Evolutionary conservation across 768 basidiomycete species (phyloP).

Genomic region (Amanita fuliginea): DNA sequence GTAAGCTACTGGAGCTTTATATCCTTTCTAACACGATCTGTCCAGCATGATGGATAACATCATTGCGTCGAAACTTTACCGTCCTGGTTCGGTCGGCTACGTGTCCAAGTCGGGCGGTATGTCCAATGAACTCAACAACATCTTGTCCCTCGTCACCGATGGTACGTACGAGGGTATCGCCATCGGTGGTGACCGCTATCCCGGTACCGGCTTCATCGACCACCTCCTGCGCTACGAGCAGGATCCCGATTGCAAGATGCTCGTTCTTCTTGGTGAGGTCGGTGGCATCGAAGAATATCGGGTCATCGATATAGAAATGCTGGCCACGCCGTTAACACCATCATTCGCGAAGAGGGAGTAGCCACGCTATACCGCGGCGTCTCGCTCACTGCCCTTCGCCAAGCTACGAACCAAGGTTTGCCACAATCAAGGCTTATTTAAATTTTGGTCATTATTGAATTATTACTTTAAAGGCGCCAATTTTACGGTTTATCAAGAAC

Average conservation of each 20-base stretch:
- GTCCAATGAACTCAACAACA: conserved; percentile 99
- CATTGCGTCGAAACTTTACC: conserved; percentile 97
- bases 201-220: conserved; percentile 97
- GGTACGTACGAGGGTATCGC: conserved; percentile 99
- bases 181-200: conserved; percentile 99
- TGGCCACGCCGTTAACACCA: too few species aligned
- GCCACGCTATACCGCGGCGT: too few species aligned
- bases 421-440: too few species aligned
- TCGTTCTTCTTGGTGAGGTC: conserved; percentile 96
- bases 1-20: conserved; percentile 14
- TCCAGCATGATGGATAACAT: conserved; percentile 99
- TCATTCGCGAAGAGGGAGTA: too few species aligned
- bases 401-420: too few species aligned
- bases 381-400: too few species aligned
- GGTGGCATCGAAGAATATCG: conserved; percentile 99
- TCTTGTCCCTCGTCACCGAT: conserved; percentile 90
- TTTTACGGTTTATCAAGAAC: too few species aligned
- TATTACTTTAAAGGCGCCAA: too few species aligned
- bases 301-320: conserved; percentile 96
- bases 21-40: conserved; percentile 4
- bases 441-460: too few species aligned
- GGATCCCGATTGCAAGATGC: conserved; percentile 98
- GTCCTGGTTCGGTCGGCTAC: conserved; percentile 93
- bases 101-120: conserved; percentile 99
- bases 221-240: conserved; percentile 95